Base-by-base conservation (phyloP, 1,284 basidiomycete species). In the Boletus albobrunnescens region DNA sequence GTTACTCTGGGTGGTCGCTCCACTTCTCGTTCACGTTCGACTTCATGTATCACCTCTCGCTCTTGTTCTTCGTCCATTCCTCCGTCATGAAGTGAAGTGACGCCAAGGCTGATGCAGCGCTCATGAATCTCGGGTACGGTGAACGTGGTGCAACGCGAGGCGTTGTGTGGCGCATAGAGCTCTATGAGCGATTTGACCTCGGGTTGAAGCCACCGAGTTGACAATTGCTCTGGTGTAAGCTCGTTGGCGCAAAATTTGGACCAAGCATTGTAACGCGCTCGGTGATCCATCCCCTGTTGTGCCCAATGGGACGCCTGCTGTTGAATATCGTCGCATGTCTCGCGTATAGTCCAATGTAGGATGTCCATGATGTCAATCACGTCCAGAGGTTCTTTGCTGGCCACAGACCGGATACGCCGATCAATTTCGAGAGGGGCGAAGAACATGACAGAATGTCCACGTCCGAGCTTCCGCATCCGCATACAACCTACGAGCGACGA, bases 51-150 rank as follows among this genome's bases (percentile, higher is more conserved):
- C 1, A 76, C 59, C 51, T 78, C 75, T 20, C 73, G 62, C 48
- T 77, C 75, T 49, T 76, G 75, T 41, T 77, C 76, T 52, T 77
- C 75, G 3, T 68, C 68, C 43, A 73, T 53, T 10, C 53, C 36
- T 23, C 4, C 32, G 10, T 19, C 9, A 43, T 31, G 37, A 58
- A 52, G 1, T 26, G 19, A 20, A 59, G 31, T 2, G 47, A 46
- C 1, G 8, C 68, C 67, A 12, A 75, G 61, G 30, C 38, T 24
- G 9, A 51, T 14, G 9, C 67, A 63, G 32, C 62, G 61, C 14
- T 58, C 50, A 6, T 44, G 47, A 3, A 75, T 53, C 0, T 60
- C 61, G 6, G 59, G 60, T n/a, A 59, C 43, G 1, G 49, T 14
- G 20, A 55, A 33, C n/a, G 23, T 28, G 3, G 31, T 2, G 28